These are phyloP conservation scores for Paracamarosporium sp. DNA, from an alignment of 2,329 filamentous ascomycete species.

Conservation along the genomic window DNA sequence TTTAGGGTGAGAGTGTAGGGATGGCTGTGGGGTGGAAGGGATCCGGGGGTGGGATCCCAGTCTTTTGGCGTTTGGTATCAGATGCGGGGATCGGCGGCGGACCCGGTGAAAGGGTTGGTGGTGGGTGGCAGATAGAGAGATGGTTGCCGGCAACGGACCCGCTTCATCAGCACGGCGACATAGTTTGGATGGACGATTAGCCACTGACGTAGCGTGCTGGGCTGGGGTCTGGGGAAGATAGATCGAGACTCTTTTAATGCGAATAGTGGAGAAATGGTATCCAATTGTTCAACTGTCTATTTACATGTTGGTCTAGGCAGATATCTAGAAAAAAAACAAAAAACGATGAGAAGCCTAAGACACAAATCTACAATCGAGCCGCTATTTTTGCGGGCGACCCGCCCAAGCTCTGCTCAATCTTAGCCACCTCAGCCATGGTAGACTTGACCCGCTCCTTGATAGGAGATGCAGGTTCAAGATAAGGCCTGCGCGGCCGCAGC, in stretches of 20 bases:
- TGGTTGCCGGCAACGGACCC: neutral
- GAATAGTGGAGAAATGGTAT: neutral
- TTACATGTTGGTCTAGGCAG: neutral
- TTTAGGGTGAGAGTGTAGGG: neutral
- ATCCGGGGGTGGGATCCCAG: neutral
- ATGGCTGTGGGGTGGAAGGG: conserved; percentile 1
- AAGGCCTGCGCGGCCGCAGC: conserved; percentile 24
- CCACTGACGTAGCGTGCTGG: neutral
- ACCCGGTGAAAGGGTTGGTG: neutral
- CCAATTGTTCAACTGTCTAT: neutral
- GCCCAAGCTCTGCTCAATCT: conserved; percentile 25
- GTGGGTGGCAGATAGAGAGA: too few species aligned
- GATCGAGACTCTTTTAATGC: neutral
- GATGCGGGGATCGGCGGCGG: neutral
- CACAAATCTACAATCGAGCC: neutral
- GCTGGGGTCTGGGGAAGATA: neutral
- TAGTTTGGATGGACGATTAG: neutral
- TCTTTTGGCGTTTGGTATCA: neutral
- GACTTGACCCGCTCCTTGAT: conserved; percentile 19
- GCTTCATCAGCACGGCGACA: neutral
- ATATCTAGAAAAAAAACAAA: neutral
- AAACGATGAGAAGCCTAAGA: neutral
- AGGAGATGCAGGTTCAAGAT: conserved; percentile 17
- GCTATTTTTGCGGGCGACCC: conserved; percentile 5
- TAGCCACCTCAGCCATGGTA: conserved; percentile 25